Evolutionary conservation across 768 basidiomycete genomes (phyloP).

Genomic region (Hypholoma fasciculare): DNA sequence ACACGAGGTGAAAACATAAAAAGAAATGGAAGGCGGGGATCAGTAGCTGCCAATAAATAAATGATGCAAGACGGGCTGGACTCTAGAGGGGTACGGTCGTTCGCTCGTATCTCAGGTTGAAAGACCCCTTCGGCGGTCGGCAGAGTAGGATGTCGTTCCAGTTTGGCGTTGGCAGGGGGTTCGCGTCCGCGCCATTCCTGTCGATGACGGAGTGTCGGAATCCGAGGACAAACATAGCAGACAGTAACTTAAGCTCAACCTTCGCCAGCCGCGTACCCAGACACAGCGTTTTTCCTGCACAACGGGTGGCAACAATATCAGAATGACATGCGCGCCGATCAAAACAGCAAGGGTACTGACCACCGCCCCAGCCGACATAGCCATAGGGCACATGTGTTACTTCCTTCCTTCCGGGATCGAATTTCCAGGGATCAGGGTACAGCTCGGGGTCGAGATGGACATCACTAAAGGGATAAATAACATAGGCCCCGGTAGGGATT

Average conservation of each 20-base stretch:
- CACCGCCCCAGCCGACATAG: slow-evolving; percentile 81
- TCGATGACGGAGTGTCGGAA: slow-evolving; percentile 64
- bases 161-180: slow-evolving; percentile 55
- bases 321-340: not conserved
- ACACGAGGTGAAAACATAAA: not conserved
- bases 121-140: slow-evolving; percentile 56
- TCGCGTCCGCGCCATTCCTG: slow-evolving; percentile 38
- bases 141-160: slow-evolving; percentile 80
- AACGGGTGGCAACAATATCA: slow-evolving; percentile 11
- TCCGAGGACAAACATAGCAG: slow-evolving; percentile 66
- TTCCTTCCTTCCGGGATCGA: slow-evolving; percentile 62
- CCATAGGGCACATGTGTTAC: slow-evolving; percentile 47
- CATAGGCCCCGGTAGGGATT: slow-evolving; percentile 73
- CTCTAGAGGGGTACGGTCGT: slow-evolving; percentile 34
- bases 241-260: slow-evolving; percentile 70
- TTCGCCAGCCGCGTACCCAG: slow-evolving; percentile 75
- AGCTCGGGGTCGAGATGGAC: slow-evolving; percentile 72
- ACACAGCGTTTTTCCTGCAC: slow-evolving; percentile 65
- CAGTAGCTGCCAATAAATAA: slow-evolving; percentile 4
- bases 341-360: slow-evolving; percentile 40
- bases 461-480: slow-evolving; percentile 79
- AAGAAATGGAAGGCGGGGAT: slow-evolving; percentile 3
- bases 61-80: not conserved
- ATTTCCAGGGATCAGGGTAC: slow-evolving; percentile 78
- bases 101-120: slow-evolving; percentile 52